Evolutionary conservation across 176 grass and related monocot species (phyloP), one percentile per base, ranked within the genome.

Genomic region (Oryza coarctata): DNA sequence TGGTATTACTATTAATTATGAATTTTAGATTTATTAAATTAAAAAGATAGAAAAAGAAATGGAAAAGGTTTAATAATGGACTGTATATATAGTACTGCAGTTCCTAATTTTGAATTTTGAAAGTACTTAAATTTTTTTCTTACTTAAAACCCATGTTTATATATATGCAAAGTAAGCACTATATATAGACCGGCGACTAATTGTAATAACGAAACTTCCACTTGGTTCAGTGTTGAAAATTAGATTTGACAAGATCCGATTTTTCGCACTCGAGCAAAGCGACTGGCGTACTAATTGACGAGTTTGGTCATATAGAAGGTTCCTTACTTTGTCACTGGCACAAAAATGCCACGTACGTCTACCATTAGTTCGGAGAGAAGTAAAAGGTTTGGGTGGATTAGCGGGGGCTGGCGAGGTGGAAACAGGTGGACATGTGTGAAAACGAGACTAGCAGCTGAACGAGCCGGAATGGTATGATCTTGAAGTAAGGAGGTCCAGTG

Each of bases 321-420:
- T 78, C 0, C n/a, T 64, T 71, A 25, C 85, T 64, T 64, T 77
- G 79, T 64, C 8, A 71, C 49, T 23, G 39, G 28, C n/a, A 18
- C 50, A 49, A 22, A 38, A 26, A 63, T 25, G 52, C 31, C 73
- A 65, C 73, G 73, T 71, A 23, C 30, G 45, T 23, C 36, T 75
- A 63, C 12, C 52, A 10, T 64, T 61, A 14, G 26, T 3, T 73
- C 63, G 32, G 18, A 22, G 22, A 23, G 3, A 17, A 12, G 22
- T 30, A 29, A 74, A 11, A 28, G 49, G 49, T 26, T 32, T 45
- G 30, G 15, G 32, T 31, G 63, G 58, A 1, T 12, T 25, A 7
- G 27, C 36, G 35, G 28, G 35, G 39, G 36, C 29, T 6, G 10
- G 50, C 35, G 27, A 30, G 65, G 18, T 28, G 34, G 65, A 27